phyloP scores from a whole-genome alignment of 2,329 filamentous ascomycete genomes.

The Aspergillus novoparasiticus region DNA sequence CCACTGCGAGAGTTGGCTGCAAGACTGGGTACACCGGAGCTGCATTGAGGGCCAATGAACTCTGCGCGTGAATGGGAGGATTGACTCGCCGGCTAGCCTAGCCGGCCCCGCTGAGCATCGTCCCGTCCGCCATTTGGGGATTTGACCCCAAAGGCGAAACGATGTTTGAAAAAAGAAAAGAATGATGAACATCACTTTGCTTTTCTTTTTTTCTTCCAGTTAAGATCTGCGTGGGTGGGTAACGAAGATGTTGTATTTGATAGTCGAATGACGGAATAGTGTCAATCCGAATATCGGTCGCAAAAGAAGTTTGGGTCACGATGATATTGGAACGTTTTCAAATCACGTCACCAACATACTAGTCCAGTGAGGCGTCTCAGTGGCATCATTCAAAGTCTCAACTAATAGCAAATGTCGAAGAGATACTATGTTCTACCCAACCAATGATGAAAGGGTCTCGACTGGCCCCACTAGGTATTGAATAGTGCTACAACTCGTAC shows the following conservation, averaged over 20 bases:
- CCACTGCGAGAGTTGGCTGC: constrained; percentile 14
- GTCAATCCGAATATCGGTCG: constrained; percentile 10
- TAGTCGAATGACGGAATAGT: constrained; percentile 9
- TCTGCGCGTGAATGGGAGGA: constrained; percentile 19
- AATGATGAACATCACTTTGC: neutral
- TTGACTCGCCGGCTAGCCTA: constrained; percentile 27
- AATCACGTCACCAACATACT: neutral
- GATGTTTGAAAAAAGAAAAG: constrained; percentile 11
- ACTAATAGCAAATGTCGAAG: constrained; percentile 10
- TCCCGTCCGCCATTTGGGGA: constrained; percentile 28
- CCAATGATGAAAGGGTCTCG: constrained; percentile 20
- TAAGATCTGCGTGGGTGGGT: constrained; percentile 14
- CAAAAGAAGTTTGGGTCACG: neutral
- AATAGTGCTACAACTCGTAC: constrained; percentile 13
- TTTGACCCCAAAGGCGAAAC: constrained; percentile 5
- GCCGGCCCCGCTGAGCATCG: constrained; percentile 24
- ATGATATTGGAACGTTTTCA: neutral
- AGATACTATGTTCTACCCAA: constrained; percentile 5
- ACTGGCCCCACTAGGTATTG: constrained; percentile 14
- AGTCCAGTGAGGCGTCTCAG: neutral
- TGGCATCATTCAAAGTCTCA: neutral
- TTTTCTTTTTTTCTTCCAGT: constrained; percentile 5
- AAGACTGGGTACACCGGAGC: constrained; percentile 12
- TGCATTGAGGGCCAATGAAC: constrained; percentile 20
- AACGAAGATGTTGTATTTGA: neutral